Evolutionary conservation across 768 basidiomycete genomes (phyloP).

Genomic region (Russula sp.): DNA sequence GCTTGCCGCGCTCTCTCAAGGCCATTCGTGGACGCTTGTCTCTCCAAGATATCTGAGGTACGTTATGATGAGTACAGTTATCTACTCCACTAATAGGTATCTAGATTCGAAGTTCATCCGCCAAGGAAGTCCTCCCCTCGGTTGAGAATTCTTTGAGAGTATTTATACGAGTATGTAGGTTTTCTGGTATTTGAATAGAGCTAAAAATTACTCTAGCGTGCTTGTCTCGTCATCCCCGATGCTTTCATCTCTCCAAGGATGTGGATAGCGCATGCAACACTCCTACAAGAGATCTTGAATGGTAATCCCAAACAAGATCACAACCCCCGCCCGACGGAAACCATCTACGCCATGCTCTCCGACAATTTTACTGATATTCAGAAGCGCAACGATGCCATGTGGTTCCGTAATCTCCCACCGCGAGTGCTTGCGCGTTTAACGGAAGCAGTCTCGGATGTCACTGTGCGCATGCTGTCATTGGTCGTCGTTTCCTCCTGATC

Average conservation of each 20-base stretch:
- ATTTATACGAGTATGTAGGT: conserved; percentile 55
- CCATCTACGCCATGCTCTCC: conserved; percentile 47
- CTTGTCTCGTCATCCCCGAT: conserved; percentile 70
- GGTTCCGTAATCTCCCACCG: conserved; percentile 64
- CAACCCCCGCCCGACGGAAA: conserved; percentile 21
- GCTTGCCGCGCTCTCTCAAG: conserved; percentile 62
- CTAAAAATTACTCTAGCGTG: conserved; percentile 44
- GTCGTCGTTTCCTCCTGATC: neutral
- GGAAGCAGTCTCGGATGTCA: conserved; percentile 57
- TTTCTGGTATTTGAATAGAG: neutral
- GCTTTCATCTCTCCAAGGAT: conserved; percentile 69
- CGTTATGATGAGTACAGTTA: neutral
- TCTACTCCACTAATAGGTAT: neutral
- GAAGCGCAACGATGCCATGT: conserved; percentile 75
- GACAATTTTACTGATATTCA: conserved; percentile 68
- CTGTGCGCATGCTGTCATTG: conserved; percentile 34
- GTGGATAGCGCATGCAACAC: conserved; percentile 54
- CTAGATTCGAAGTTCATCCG: conserved; percentile 55
- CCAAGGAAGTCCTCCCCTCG: conserved; percentile 53
- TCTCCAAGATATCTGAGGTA: conserved; percentile 67
- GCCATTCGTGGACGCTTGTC: conserved; percentile 69
- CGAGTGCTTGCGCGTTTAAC: conserved; percentile 58
- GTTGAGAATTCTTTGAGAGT: conserved; percentile 53
- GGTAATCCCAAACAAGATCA: conserved; percentile 40
- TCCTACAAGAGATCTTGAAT: conserved; percentile 49